Conservation (phyloP, 1,284 basidiomycete genomes). For the Tremellales sp. region DNA sequence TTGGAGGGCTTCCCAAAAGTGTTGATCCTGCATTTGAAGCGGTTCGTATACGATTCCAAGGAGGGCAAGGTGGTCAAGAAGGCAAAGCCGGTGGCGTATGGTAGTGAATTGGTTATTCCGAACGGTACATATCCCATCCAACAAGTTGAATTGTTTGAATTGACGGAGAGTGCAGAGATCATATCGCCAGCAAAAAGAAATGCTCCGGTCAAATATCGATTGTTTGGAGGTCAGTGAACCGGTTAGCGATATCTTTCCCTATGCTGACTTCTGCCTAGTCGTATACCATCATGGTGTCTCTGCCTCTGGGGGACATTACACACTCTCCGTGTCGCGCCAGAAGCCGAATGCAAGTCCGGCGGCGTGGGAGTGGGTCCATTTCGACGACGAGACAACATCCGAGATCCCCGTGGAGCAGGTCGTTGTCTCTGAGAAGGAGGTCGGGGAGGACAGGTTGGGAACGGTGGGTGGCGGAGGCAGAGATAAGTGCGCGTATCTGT, state of each 20-base stretch:
- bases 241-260: not conserved
- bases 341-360: conserved; percentile 52
- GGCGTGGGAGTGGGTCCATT: conserved; percentile 95
- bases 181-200: conserved; percentile 58
- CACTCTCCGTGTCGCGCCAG: conserved; percentile 81
- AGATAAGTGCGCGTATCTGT: conserved; percentile 67
- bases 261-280: conserved; percentile 52
- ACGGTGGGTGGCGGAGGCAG: conserved; percentile 44
- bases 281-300: conserved; percentile 91
- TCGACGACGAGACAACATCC: conserved; percentile 87
- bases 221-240: conserved; percentile 71
- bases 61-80: conserved; percentile 66
- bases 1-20: conserved; percentile 83
- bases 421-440: conserved; percentile 55
- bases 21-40: conserved; percentile 85
- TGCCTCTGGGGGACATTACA: conserved; percentile 93
- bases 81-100: conserved; percentile 75
- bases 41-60: conserved; percentile 79
- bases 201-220: conserved; percentile 63
- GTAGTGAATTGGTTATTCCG: conserved; percentile 70
- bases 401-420: conserved; percentile 69
- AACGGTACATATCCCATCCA: no score
- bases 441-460: conserved; percentile 56
- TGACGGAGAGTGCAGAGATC: conserved; percentile 54
- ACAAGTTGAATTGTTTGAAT: conserved; percentile 35